These are phyloP conservation scores for Acacia acuminata DNA, from an alignment of 306 rosid genomes.

Conservation along the genomic window DNA sequence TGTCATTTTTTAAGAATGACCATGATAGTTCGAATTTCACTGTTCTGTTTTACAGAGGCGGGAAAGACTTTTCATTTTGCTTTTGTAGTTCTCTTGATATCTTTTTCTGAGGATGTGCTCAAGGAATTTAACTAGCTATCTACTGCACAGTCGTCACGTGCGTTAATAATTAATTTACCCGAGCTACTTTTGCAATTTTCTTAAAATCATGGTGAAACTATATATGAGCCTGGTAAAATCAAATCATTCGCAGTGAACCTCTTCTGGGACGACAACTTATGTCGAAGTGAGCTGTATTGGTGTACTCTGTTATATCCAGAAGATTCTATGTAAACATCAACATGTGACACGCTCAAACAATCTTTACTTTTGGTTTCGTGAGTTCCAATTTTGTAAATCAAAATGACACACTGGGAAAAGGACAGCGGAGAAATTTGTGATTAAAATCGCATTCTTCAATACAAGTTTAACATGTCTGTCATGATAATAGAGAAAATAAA, in stretches of 20 bases:
- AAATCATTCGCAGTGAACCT: not conserved
- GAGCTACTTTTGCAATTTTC: not conserved
- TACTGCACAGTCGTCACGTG: slow-evolving; percentile 7
- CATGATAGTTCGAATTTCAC: not conserved
- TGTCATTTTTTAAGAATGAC: not conserved
- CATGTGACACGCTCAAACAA: slow-evolving; percentile 4
- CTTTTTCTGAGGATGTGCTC: not conserved
- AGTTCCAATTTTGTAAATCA: not conserved
- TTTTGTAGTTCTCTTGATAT: not conserved
- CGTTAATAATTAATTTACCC: slow-evolving; percentile 13
- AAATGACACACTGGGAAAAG: not conserved
- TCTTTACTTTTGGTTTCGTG: not conserved
- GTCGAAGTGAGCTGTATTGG: not conserved
- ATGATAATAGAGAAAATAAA: not conserved
- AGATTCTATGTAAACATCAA: not conserved
- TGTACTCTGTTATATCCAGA: not conserved
- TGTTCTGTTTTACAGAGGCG: not conserved
- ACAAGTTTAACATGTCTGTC: not conserved
- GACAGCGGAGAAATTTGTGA: not conserved
- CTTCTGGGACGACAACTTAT: not conserved
- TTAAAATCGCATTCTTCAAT: not conserved
- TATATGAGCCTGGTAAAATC: not conserved
- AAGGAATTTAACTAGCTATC: not conserved
- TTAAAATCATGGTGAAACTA: not conserved
- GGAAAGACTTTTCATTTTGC: not conserved